Evolutionary conservation across 1,284 basidiomycete species (phyloP), one percentile per base, ranked within the genome.

Genomic region (Apiotrichum sp.): DNA sequence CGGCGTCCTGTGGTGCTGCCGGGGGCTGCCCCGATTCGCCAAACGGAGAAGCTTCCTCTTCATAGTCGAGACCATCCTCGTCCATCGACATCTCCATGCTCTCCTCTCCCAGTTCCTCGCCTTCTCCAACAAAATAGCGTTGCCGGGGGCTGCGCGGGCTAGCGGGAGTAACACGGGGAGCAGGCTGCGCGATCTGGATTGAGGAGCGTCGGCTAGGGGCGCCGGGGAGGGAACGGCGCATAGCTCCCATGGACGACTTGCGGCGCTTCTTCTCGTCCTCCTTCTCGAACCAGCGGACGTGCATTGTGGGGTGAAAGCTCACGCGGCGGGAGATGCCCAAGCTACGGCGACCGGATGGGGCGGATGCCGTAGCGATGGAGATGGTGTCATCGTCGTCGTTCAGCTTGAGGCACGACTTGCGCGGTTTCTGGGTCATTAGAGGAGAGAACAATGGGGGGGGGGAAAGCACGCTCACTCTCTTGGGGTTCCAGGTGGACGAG

Each of bases 221-320:
- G 3, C 11, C 35, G n/a, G 48, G 38, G 6, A 41, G 55, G 41
- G 51, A 60, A 22, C 42, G 58, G 40, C n/a, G 50, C 43, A 51
- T 59, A 52, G 65, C 63, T 44, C 63, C 56, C 55, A 66, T 65
- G 50, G 58, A 56, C 29, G 50, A 67, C 62, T 62, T 66, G 52
- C 50, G 64, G 4, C 56, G 51, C 4, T 52, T 54, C 49, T 56
- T 56, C 52, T 52, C 52, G 6, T 8, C 41, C 8, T 52, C 32
- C 56, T 50, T 47, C 40, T 67, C 64, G 42, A 64, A 67, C 65
- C 65, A 64, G 11, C 85, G 81, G 14, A 90, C 85, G 61, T 84
- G 80, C 2, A 85, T 83, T 61, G 82, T 80, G 32, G 81, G 79
- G n/a, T 86, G 86, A 64, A 90, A 93, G 74, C 87, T 89, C 65